phyloP scores from a whole-genome alignment of 169 alveolate species.

The Plasmodium billcollinsi region DNA sequence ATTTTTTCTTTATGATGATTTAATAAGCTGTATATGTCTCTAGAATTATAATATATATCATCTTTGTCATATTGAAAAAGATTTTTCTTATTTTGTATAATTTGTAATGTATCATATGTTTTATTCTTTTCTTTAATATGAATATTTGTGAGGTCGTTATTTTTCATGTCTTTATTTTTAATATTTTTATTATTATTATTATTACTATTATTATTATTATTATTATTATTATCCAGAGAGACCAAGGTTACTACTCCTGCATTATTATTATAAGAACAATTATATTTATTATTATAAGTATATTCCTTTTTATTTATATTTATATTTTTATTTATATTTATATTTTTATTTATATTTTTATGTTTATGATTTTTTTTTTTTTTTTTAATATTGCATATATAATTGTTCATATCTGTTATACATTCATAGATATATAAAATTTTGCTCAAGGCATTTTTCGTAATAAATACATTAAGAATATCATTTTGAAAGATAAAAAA shows the following conservation, averaged over 20 bases:
- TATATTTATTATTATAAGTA: background rate
- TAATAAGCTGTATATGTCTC: slow-evolving; percentile 12
- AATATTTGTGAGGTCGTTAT: too few relatives aligned
- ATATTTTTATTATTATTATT: too few relatives aligned
- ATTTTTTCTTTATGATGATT: slow-evolving; percentile 20
- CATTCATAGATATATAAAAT: slow-evolving; percentile 19
- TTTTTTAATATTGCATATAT: slow-evolving; percentile 1
- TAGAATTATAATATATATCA: background rate
- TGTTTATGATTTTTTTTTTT: background rate
- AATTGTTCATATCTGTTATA: slow-evolving; percentile 15
- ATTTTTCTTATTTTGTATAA: background rate
- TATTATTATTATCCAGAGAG: too few relatives aligned
- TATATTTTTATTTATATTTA: background rate
- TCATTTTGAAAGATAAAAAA: slow-evolving; percentile 13
- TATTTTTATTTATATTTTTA: background rate
- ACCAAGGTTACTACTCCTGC: too few relatives aligned
- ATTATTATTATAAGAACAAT: background rate
- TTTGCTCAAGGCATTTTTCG: slow-evolving; percentile 30
- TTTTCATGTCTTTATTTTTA: too few relatives aligned
- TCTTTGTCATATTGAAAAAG: background rate
- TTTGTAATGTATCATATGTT: too few relatives aligned
- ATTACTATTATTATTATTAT: too few relatives aligned
- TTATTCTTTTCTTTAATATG: too few relatives aligned
- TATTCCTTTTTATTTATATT: background rate
- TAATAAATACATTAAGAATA: slow-evolving; percentile 16